A percentile compares a stretch with the other conserved stretches of the same genome.
Conservation (phyloP, 148 eudicot genomes). For the Camellia lanceoleosa region DNA sequence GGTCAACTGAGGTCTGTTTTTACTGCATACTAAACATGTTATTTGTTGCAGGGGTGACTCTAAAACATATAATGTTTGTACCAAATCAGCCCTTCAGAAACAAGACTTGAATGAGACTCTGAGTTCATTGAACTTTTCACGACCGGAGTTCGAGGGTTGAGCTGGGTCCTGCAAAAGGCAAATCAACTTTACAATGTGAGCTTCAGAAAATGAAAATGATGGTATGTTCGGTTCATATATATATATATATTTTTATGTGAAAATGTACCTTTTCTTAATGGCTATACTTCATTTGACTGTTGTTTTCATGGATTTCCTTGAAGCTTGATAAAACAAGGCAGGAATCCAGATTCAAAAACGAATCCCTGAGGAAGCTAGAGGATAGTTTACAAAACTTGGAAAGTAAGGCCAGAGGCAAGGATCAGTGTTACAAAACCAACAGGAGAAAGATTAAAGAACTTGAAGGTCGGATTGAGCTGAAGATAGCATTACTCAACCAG, state of each 20-base stretch:
- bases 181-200: conserved; percentile 74
- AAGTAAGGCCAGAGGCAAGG: conserved; percentile 78
- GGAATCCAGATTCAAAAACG: conserved; percentile 75
- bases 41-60: conserved; percentile 71
- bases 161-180: conserved; percentile 82
- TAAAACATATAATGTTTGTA: conserved; percentile 86
- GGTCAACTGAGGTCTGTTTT: neutral
- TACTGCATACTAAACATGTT: neutral
- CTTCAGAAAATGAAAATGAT: conserved; percentile 69
- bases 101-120: conserved; percentile 81
- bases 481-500: conserved; percentile 48
- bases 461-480: conserved; percentile 35
- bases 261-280: neutral
- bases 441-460: conserved; percentile 78
- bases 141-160: conserved; percentile 83
- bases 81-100: conserved; percentile 96
- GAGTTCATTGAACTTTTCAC: conserved; percentile 91
- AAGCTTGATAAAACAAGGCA: conserved; percentile 84
- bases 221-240: conserved; percentile 36
- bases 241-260: neutral
- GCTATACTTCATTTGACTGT: neutral
- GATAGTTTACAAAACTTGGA: conserved; percentile 70
- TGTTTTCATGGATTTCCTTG: conserved; percentile 16
- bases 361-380: conserved; percentile 71
- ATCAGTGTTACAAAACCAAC: conserved; percentile 68